Evolutionary conservation across 352 stramenopile genomes (phyloP).

Genomic region (Halophytophthora batemanensis): DNA sequence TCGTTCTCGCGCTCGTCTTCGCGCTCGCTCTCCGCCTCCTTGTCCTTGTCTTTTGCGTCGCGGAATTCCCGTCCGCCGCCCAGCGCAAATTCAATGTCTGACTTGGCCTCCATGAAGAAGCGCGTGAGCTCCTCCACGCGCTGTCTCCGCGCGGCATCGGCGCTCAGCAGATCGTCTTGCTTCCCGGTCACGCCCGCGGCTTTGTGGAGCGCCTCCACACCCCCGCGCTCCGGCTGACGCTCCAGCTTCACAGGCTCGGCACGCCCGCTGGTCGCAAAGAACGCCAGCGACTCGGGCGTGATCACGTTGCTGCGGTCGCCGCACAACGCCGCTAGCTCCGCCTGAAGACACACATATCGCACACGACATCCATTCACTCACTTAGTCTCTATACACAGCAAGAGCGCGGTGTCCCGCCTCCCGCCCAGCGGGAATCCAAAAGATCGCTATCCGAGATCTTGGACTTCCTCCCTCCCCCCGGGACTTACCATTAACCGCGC

Average conservation of each 20-base stretch:
- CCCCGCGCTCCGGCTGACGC: conserved; percentile 43
- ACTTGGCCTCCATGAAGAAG: conserved; percentile 90
- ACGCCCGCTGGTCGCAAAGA: conserved; percentile 52
- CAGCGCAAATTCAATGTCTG: conserved; percentile 86
- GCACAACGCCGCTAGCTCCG: conserved; percentile 68
- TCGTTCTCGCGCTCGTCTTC: conserved; percentile 64
- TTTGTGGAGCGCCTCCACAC: conserved; percentile 28
- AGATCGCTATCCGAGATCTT: background rate
- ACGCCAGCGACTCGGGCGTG: conserved; percentile 69
- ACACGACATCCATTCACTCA: background rate
- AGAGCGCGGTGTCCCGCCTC: no score
- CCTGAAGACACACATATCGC: conserved; percentile 17
- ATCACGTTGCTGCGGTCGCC: conserved; percentile 72
- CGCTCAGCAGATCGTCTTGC: conserved; percentile 66
- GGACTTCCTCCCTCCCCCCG: no score
- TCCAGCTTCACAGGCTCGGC: conserved; percentile 75
- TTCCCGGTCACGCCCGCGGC: conserved; percentile 25
- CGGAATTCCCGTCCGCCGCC: conserved; percentile 66
- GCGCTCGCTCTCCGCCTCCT: conserved; percentile 56
- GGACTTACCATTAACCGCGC: conserved; percentile 63
- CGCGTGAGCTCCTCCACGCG: conserved; percentile 84
- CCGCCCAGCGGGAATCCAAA: background rate
- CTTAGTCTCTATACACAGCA: background rate
- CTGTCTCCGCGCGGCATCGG: conserved; percentile 71
- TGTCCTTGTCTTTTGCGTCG: conserved; percentile 67